A percentile compares a stretch with the other conserved stretches of the same genome.
Evolutionary conservation across 768 basidiomycete genomes (phyloP).

Genomic region (Xerocomellus intermedius): DNA sequence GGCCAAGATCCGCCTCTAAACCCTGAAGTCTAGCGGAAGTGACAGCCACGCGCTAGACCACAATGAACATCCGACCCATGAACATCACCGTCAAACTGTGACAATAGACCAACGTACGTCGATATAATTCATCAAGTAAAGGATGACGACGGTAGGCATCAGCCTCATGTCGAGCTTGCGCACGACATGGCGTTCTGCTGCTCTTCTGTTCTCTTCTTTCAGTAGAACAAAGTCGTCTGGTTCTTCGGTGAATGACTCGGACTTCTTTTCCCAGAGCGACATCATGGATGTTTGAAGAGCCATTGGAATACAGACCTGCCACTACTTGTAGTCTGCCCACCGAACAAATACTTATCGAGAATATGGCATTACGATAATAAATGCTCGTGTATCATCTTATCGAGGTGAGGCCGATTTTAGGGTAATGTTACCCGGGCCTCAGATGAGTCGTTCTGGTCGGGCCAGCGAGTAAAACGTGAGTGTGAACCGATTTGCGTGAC

Average conservation of each 20-base stretch:
- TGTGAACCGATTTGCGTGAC: too few relatives aligned
- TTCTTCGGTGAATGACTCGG: conserved; percentile 6
- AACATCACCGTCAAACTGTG: neutral
- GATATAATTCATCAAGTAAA: conserved; percentile 29
- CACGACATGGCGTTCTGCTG: conserved; percentile 23
- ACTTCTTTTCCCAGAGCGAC: conserved; percentile 8
- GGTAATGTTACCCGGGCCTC: too few relatives aligned
- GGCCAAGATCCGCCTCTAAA: conserved; percentile 37
- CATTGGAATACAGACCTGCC: too few relatives aligned
- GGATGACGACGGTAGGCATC: conserved; percentile 27
- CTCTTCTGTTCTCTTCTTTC: conserved; percentile 7
- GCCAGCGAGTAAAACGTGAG: too few relatives aligned
- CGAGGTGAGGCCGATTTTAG: too few relatives aligned
- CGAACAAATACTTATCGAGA: too few relatives aligned
- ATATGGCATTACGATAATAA: too few relatives aligned
- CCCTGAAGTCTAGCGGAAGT: conserved; percentile 41
- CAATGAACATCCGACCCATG: neutral
- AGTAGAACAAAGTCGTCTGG: conserved; percentile 11
- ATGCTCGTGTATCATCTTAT: too few relatives aligned
- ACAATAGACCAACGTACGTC: conserved; percentile 11
- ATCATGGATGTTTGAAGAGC: too few relatives aligned
- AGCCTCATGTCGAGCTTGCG: conserved; percentile 30
- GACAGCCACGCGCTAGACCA: conserved; percentile 35
- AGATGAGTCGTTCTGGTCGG: too few relatives aligned
- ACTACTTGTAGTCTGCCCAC: too few relatives aligned